phyloP scores from a whole-genome alignment of 306 rosid genomes.

The Crotalaria pallida region DNA sequence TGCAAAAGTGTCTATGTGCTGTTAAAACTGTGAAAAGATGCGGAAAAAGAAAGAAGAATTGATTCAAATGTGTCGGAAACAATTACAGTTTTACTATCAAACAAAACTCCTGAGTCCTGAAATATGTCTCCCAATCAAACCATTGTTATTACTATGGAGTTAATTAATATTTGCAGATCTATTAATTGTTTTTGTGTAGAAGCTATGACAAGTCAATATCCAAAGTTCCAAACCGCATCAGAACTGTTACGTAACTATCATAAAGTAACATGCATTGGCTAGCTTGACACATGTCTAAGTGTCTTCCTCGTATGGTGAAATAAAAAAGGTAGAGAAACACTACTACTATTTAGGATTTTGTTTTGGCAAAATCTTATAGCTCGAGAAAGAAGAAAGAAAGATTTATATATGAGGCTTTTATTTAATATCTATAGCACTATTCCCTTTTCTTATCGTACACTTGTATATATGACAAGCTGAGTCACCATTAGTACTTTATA shows the following conservation, averaged over 20 bases:
- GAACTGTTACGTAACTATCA: background rate
- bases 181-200: conserved; percentile 5
- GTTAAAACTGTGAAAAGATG: background rate
- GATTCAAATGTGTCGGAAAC: conserved; percentile 16
- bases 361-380: background rate
- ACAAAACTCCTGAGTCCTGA: conserved; percentile 2
- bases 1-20: background rate
- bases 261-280: background rate
- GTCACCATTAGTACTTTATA: background rate
- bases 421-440: background rate
- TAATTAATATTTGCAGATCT: conserved; percentile 15
- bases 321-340: background rate
- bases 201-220: conserved; percentile 32
- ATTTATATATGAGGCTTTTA: background rate
- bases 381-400: background rate
- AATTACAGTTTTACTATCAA: conserved; percentile 15
- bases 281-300: conserved; percentile 20
- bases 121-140: conserved; percentile 10
- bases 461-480: conserved; percentile 1
- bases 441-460: background rate
- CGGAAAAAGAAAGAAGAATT: background rate
- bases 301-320: background rate
- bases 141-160: background rate
- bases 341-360: background rate
- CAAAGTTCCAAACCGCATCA: conserved; percentile 1